These are phyloP conservation scores for Pichia insulana DNA, from an alignment of 805 yeast species.

Conservation along the genomic window DNA sequence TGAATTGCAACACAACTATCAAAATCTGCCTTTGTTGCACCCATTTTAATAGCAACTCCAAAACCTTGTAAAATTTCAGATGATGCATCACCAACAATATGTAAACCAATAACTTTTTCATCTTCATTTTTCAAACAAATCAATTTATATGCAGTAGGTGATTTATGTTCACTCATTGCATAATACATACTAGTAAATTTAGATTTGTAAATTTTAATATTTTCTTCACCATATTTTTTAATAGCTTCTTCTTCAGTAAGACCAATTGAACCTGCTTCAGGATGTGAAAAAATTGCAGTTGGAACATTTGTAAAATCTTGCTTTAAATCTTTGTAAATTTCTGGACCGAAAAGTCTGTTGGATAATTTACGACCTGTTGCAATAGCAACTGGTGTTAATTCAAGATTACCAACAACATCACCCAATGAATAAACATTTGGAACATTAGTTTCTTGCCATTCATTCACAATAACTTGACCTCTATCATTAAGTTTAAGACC, in stretches of 20 bases:
- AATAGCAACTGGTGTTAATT: constrained; percentile 96
- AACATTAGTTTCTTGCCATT: constrained; percentile 74
- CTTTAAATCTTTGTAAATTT: constrained; percentile 57
- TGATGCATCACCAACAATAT: constrained; percentile 82
- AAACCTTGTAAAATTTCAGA: constrained; percentile 96
- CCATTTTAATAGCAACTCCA: constrained; percentile 98
- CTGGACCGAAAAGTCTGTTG: constrained; percentile 84
- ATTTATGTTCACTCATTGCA: constrained; percentile 74
- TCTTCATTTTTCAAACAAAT: constrained; percentile 61
- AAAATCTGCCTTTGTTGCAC: constrained; percentile 94
- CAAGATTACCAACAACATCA: constrained; percentile 88
- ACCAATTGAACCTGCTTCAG: constrained; percentile 95
- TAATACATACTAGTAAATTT: constrained; percentile 88
- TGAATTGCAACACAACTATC: constrained; percentile 97
- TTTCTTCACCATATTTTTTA: constrained; percentile 67
- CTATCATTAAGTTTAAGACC: constrained; percentile 56
- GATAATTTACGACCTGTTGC: constrained; percentile 95
- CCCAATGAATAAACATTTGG: constrained; percentile 77
- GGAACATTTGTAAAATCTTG: constrained; percentile 85
- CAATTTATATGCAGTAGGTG: constrained; percentile 82
- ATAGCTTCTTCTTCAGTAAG: constrained; percentile 71
- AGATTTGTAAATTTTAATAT: constrained; percentile 74
- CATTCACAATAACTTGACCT: constrained; percentile 71
- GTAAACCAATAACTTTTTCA: constrained; percentile 93
- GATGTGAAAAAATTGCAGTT: constrained; percentile 95